Evolutionary conservation across 2,329 filamentous ascomycete species (phyloP).

Genomic region (Penicillium freii): DNA sequence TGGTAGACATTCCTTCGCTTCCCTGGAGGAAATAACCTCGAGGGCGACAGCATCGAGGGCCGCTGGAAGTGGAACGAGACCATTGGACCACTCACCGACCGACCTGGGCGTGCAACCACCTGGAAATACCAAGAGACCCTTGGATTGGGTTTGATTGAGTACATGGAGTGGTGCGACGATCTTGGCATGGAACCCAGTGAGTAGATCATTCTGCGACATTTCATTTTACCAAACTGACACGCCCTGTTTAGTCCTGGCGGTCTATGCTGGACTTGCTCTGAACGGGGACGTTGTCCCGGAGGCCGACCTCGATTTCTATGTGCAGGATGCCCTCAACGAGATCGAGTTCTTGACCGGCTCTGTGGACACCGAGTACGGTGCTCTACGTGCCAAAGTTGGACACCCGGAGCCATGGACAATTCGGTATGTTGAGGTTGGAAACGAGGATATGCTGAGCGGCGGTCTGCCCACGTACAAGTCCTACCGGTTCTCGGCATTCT

Average conservation of each 20-base stretch:
- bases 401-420: constrained; percentile 62
- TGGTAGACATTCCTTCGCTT: constrained; percentile 49
- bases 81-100: constrained; percentile 49
- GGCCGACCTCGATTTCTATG: constrained; percentile 33
- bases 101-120: constrained; percentile 42
- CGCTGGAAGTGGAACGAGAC: constrained; percentile 55
- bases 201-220: neutral
- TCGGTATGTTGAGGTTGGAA: constrained; percentile 64
- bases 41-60: constrained; percentile 38
- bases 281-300: constrained; percentile 40
- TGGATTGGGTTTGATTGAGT: constrained; percentile 49
- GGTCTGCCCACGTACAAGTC: constrained; percentile 52
- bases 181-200: constrained; percentile 42
- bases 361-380: constrained; percentile 34
- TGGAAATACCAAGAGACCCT: constrained; percentile 49
- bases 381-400: constrained; percentile 57
- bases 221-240: neutral
- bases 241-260: constrained; percentile 34
- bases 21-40: constrained; percentile 53
- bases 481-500: constrained; percentile 59
- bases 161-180: constrained; percentile 50
- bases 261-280: constrained; percentile 48
- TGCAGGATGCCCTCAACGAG: constrained; percentile 38
- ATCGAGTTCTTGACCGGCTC: constrained; percentile 31
- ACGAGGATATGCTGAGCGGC: constrained; percentile 63